phyloP scores from a whole-genome alignment of 163 green algal species.

The Scenedesmus sp. region DNA sequence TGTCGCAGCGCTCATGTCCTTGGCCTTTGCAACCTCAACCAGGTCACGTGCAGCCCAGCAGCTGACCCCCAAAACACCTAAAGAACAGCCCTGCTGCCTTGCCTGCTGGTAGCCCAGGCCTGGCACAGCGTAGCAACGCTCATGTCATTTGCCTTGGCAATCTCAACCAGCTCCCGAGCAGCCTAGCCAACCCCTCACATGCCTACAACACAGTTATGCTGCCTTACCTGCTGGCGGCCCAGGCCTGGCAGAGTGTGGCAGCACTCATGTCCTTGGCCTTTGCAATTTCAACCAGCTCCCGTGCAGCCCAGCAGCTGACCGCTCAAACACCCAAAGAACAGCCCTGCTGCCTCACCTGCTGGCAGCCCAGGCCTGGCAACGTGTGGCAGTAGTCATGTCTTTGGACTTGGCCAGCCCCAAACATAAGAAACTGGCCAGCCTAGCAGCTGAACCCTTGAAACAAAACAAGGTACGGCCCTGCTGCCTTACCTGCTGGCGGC shows the following conservation, averaged over 20 bases:
- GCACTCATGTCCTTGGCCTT: conserved; percentile 81
- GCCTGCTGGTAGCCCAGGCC: conserved; percentile 70
- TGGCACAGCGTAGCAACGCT: conserved; percentile 86
- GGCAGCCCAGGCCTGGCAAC: conserved; percentile 85
- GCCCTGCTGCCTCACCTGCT: not conserved
- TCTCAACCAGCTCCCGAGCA: conserved; percentile 71
- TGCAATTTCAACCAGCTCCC: conserved; percentile 61
- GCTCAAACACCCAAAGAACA: too few relatives aligned
- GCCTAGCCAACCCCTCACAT: conserved; percentile 52
- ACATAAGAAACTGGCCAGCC: not conserved
- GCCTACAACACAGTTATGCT: too few relatives aligned
- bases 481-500: conserved; percentile 40
- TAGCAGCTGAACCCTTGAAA: too few relatives aligned
- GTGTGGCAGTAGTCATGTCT: conserved; percentile 81
- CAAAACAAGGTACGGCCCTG: too few relatives aligned
- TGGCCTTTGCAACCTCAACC: conserved; percentile 70
- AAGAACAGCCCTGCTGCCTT: too few relatives aligned
- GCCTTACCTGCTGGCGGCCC: conserved; percentile 57
- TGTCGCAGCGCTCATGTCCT: conserved; percentile 82
- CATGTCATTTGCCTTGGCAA: conserved; percentile 82
- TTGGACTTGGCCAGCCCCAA: conserved; percentile 73
- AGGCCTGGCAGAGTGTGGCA: conserved; percentile 85
- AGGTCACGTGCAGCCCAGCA: conserved; percentile 45
- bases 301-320: not conserved
- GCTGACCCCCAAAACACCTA: too few relatives aligned